These are phyloP conservation scores for Xylariomycetidae sp. DNA, from an alignment of 2,329 filamentous ascomycete species.

Conservation along the genomic window DNA sequence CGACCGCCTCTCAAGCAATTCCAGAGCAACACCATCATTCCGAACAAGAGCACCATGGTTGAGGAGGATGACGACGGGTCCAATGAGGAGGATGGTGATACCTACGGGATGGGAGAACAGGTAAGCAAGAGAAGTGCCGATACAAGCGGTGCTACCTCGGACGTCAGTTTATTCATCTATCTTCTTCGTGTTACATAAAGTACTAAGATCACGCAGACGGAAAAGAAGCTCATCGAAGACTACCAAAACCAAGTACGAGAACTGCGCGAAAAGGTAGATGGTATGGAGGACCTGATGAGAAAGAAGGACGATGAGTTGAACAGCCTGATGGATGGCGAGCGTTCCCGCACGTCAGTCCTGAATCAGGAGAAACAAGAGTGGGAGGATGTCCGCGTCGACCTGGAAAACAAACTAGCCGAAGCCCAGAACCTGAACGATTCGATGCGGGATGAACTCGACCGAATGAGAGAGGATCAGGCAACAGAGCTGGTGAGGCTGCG, in stretches of 20 bases:
- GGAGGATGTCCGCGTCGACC: conserved; percentile 55
- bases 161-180: conserved; percentile 30
- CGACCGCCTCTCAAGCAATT: conserved; percentile 82
- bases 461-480: conserved; percentile 62
- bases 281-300: conserved; percentile 63
- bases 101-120: conserved; percentile 52
- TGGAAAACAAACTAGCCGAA: conserved; percentile 70
- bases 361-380: conserved; percentile 65
- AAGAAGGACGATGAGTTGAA: conserved; percentile 67
- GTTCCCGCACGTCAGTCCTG: conserved; percentile 42
- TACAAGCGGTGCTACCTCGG: conserved; percentile 29
- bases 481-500: conserved; percentile 57
- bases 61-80: conserved; percentile 84
- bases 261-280: conserved; percentile 66
- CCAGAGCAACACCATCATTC: conserved; percentile 92
- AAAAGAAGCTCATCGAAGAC: conserved; percentile 70
- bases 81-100: conserved; percentile 53
- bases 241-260: conserved; percentile 72
- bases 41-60: conserved; percentile 95
- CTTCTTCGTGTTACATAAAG: no score
- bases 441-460: conserved; percentile 72
- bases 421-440: conserved; percentile 74
- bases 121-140: conserved; percentile 30
- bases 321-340: conserved; percentile 52
- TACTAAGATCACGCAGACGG: no score